Percentiles rank a stretch among this genome's conserved stretches.
These are phyloP conservation scores for Aspergillus thermomutatus DNA, from an alignment of 2,329 filamentous ascomycete species.

Conservation along the genomic window DNA sequence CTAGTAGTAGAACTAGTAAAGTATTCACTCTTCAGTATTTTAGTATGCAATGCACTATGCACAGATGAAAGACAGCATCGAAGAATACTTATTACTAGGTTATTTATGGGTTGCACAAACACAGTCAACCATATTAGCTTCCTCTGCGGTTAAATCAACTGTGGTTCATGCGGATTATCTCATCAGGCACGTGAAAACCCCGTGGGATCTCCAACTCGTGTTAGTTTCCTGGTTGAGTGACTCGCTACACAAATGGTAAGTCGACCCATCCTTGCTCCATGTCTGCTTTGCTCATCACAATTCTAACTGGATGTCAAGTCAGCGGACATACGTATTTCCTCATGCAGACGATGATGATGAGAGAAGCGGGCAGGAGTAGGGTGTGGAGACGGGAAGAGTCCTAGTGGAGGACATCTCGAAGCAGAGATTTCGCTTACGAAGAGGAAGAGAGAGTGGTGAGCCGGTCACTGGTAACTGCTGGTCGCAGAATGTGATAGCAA, in stretches of 20 bases:
- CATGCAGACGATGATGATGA: slow-evolving; percentile 3
- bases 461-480: background rate
- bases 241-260: background rate
- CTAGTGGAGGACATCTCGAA: background rate
- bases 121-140: background rate
- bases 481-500: background rate
- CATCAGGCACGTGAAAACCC: slow-evolving; percentile 2
- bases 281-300: background rate
- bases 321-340: background rate
- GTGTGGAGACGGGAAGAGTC: background rate
- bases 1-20: no score
- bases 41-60: background rate
- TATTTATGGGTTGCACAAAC: background rate
- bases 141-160: background rate
- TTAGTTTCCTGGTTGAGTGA: slow-evolving; percentile 2
- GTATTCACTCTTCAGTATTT: no score
- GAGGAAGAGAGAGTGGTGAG: background rate
- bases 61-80: slow-evolving; percentile 6
- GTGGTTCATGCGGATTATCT: background rate
- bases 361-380: slow-evolving; percentile 1
- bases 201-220: slow-evolving; percentile 6
- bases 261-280: slow-evolving; percentile 5
- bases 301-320: background rate
- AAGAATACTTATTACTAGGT: background rate
- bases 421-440: background rate